phyloP scores from a whole-genome alignment of 2,329 filamentous ascomycete species.

The Capronia americana region DNA sequence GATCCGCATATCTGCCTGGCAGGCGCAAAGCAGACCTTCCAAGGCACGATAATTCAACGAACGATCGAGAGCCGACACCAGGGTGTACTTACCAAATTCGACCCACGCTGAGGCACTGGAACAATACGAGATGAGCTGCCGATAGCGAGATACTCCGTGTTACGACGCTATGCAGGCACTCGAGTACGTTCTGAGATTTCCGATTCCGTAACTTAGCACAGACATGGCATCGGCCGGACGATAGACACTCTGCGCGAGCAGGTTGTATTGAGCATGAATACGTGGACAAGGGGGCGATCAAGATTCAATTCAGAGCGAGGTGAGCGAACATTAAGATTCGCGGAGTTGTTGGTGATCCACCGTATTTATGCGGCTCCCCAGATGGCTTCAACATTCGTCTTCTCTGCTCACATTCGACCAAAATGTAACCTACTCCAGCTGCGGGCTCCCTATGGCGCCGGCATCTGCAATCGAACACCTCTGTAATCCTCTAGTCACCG shows the following conservation, averaged over 20 bases:
- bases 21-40: background rate
- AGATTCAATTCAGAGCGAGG: background rate
- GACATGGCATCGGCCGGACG: background rate
- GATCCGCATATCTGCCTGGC: background rate
- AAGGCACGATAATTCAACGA: background rate
- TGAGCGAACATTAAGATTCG: background rate
- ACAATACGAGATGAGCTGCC: background rate
- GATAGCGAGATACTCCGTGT: background rate
- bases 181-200: background rate
- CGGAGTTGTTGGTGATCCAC: background rate
- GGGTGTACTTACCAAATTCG: background rate
- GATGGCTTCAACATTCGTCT: background rate
- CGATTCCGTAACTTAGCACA: background rate
- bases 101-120: background rate
- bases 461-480: slow-evolving; percentile 25
- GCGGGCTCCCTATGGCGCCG: slow-evolving; percentile 25
- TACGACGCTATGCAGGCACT: background rate
- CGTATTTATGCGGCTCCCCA: background rate
- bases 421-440: slow-evolving; percentile 2
- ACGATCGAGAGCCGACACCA: background rate
- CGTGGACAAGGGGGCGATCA: background rate
- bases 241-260: background rate
- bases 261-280: background rate
- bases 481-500: slow-evolving; percentile 54
- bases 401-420: background rate